Evolutionary conservation across 2,329 filamentous ascomycete genomes (phyloP).

Genomic region (Claviceps sp.): DNA sequence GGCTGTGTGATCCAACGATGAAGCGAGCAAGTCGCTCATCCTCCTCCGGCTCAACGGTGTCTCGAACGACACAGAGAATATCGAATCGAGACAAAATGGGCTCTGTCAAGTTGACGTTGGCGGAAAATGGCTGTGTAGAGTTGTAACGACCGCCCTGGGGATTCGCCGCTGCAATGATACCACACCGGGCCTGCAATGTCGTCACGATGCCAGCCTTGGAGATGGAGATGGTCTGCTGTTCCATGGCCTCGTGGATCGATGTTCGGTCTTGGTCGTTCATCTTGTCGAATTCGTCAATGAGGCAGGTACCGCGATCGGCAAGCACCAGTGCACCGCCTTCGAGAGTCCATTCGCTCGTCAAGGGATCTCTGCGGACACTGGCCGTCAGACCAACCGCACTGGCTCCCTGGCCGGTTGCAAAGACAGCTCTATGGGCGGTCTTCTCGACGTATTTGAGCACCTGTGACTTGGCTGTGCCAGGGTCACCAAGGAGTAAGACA

Average conservation of each 20-base stretch:
- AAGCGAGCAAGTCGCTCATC: slow-evolving; percentile 90
- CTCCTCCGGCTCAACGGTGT: slow-evolving; percentile 83
- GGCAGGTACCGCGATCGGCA: slow-evolving; percentile 83
- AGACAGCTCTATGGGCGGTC: slow-evolving; percentile 90
- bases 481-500: slow-evolving; percentile 87
- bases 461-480: slow-evolving; percentile 95
- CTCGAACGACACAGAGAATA: slow-evolving; percentile 88
- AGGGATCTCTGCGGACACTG: slow-evolving; percentile 84
- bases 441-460: slow-evolving; percentile 96
- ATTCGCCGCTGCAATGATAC: slow-evolving; percentile 92
- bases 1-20: slow-evolving; percentile 85
- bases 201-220: slow-evolving; percentile 98
- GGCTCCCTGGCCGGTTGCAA: slow-evolving; percentile 93
- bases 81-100: slow-evolving; percentile 97
- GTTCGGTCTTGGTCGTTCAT: slow-evolving; percentile 99
- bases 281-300: slow-evolving; percentile 99
- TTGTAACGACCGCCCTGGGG: slow-evolving; percentile 95
- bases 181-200: slow-evolving; percentile 87
- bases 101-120: slow-evolving; percentile 94
- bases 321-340: slow-evolving; percentile 93
- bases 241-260: slow-evolving; percentile 98
- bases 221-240: slow-evolving; percentile 98
- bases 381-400: slow-evolving; percentile 96
- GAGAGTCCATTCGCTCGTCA: slow-evolving; percentile 94
- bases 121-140: slow-evolving; percentile 84